These are phyloP conservation scores for Syncephalis plumigaleata DNA, from an alignment of 371 early-diverging fungal genomes.

Conservation along the genomic window DNA sequence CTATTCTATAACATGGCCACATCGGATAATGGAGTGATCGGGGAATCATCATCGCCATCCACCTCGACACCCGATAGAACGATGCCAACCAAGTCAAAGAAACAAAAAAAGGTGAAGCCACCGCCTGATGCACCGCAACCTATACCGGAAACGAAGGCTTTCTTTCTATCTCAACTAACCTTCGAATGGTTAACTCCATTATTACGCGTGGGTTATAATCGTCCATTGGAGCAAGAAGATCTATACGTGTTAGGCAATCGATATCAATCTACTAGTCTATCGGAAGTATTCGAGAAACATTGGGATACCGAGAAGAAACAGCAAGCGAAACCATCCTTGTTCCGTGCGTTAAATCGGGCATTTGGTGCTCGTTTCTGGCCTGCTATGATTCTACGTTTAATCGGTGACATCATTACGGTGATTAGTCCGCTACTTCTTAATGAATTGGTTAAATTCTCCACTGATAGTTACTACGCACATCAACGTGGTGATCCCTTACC, in stretches of 20 bases:
- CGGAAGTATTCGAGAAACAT: constrained; percentile 9
- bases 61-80: too few relatives aligned
- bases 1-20: too few relatives aligned
- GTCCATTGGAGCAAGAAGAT: constrained; percentile 21
- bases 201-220: constrained; percentile 15
- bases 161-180: constrained; percentile 12
- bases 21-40: too few relatives aligned
- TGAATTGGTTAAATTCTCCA: constrained; percentile 1
- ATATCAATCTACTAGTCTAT: constrained; percentile 10
- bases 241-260: constrained; percentile 14
- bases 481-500: neutral
- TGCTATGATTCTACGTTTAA: constrained; percentile 6
- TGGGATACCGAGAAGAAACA: constrained; percentile 15
- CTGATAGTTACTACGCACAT: neutral
- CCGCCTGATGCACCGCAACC: too few relatives aligned
- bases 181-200: constrained; percentile 17
- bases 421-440: constrained; percentile 5
- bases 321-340: constrained; percentile 10
- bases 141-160: constrained; percentile 13
- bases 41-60: too few relatives aligned
- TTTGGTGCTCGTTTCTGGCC: constrained; percentile 12
- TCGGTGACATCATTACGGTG: constrained; percentile 8
- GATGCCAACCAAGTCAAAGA: too few relatives aligned
- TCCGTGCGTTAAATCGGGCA: constrained; percentile 6
- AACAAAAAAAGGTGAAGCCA: too few relatives aligned